These are phyloP conservation scores for Pseudogymnoascus sp. DNA, from an alignment of 2,329 filamentous ascomycete species.

Conservation along the genomic window DNA sequence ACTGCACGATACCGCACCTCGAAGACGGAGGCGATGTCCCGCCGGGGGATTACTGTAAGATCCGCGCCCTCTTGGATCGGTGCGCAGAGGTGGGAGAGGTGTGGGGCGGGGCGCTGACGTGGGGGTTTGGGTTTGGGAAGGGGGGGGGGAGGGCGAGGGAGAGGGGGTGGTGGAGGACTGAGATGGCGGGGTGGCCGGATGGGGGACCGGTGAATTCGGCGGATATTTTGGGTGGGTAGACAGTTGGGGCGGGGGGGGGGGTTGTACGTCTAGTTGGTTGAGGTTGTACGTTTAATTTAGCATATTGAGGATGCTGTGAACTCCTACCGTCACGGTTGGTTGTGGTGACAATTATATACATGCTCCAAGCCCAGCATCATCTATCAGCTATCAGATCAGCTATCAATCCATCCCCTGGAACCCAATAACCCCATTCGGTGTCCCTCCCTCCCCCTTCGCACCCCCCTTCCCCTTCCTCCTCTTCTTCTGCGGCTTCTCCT, in stretches of 20 bases:
- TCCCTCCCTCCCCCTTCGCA: slow-evolving; percentile 19
- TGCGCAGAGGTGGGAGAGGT: background rate
- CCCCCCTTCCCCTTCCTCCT: slow-evolving; percentile 26
- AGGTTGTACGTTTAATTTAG: background rate
- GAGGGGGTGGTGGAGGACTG: background rate
- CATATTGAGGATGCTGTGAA: background rate
- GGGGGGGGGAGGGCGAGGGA: background rate
- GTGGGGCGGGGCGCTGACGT: background rate
- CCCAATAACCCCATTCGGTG: slow-evolving; percentile 23
- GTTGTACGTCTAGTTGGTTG: background rate
- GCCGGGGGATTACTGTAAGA: background rate
- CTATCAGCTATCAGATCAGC: background rate
- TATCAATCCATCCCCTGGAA: slow-evolving; percentile 25
- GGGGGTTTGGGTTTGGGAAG: background rate
- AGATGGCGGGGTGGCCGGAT: background rate
- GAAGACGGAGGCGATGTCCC: background rate
- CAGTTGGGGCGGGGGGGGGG: too few species aligned
- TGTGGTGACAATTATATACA: background rate
- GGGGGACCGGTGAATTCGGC: background rate
- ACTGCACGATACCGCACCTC: background rate
- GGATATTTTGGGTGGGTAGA: background rate
- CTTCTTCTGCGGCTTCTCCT: slow-evolving; percentile 21
- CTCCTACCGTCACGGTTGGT: background rate
- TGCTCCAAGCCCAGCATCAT: background rate
- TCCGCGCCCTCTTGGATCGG: background rate